These are phyloP conservation scores for Gynostemma pentaphyllum DNA, from an alignment of 306 rosid species.

Conservation along the genomic window DNA sequence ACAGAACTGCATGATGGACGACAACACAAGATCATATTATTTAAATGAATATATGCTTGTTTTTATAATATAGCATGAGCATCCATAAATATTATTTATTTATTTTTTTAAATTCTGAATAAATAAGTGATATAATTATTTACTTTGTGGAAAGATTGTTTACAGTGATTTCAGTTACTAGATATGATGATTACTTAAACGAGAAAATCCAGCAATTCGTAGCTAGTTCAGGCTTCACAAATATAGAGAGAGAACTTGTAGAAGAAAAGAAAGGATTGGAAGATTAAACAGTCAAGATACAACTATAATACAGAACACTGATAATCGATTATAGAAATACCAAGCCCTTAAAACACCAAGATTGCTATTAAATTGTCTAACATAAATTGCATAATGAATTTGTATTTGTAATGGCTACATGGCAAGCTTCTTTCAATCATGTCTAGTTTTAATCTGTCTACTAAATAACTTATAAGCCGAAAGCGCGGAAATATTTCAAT, in stretches of 20 bases:
- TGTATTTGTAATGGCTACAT: too few relatives aligned
- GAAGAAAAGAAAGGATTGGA: background rate
- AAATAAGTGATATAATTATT: conserved; percentile 1
- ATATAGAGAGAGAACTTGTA: background rate
- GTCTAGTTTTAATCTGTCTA: too few relatives aligned
- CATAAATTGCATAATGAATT: too few relatives aligned
- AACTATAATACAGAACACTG: too few relatives aligned
- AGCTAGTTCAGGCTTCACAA: background rate
- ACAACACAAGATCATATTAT: background rate
- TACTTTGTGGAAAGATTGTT: background rate
- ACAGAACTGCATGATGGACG: conserved; percentile 39
- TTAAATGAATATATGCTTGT: background rate
- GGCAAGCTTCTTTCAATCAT: too few relatives aligned
- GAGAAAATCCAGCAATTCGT: background rate
- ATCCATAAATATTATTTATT: background rate
- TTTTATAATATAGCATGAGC: background rate
- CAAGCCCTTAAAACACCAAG: too few relatives aligned
- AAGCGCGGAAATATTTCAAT: too few relatives aligned
- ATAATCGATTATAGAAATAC: too few relatives aligned
- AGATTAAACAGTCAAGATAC: background rate
- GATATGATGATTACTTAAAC: background rate
- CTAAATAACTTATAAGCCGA: too few relatives aligned
- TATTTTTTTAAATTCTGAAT: too few relatives aligned
- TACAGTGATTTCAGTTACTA: background rate
- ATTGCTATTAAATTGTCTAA: too few relatives aligned